phyloP scores from a whole-genome alignment of 805 yeast genomes.

The Clavispora phyllophila region DNA sequence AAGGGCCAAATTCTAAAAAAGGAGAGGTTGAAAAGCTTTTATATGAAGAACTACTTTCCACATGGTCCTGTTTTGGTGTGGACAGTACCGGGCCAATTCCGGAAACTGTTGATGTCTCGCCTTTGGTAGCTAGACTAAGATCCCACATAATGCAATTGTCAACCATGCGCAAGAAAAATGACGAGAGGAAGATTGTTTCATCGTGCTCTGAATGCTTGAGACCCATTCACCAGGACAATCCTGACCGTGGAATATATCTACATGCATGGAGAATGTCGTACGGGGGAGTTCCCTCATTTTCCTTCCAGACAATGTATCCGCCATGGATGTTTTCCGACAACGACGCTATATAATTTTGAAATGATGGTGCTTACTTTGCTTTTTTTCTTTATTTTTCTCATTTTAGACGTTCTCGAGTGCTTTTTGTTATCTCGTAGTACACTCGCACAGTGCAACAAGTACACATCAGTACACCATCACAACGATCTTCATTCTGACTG shows the following conservation, averaged over 20 bases:
- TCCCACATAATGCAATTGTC: not conserved
- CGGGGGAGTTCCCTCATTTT: conserved; percentile 22
- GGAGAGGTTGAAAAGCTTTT: conserved; percentile 6
- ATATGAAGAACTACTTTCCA: conserved; percentile 2
- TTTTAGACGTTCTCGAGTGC: no score
- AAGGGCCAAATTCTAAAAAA: conserved; percentile 2
- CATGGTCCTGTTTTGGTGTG: conserved; percentile 1
- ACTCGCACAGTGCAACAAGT: not conserved
- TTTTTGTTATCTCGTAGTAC: not conserved
- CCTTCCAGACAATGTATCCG: conserved; percentile 42
- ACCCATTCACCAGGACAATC: conserved; percentile 6
- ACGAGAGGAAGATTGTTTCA: not conserved
- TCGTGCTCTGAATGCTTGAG: conserved; percentile 12
- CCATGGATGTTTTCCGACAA: conserved; percentile 29
- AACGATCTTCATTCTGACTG: not conserved
- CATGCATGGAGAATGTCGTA: conserved; percentile 36
- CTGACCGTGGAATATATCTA: conserved; percentile 37
- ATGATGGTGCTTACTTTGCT: no score
- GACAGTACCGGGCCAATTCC: not conserved
- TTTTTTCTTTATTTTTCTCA: no score
- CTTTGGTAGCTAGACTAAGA: not conserved
- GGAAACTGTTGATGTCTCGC: not conserved
- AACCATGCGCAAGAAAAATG: not conserved
- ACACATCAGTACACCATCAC: not conserved
- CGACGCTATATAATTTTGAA: not conserved